Evolutionary conservation across 2,329 filamentous ascomycete species (phyloP), one percentile per base, ranked within the genome.

Genomic region (Metarhizium rileyi): DNA sequence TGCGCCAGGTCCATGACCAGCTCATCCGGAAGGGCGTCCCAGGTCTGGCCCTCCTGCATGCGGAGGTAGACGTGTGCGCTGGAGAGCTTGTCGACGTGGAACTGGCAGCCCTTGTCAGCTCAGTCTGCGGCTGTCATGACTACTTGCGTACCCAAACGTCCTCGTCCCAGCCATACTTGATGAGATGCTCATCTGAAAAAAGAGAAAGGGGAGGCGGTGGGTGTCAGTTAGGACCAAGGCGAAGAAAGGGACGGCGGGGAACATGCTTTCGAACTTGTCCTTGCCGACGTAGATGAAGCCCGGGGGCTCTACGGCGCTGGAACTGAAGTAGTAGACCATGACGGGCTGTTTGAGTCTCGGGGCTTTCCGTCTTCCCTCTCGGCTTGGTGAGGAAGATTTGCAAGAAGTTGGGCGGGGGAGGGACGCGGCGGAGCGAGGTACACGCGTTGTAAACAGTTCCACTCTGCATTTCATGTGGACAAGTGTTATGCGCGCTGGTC

Each of bases 241-340:
- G 30, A 14, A 33, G 30, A 5, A 5, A 5, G 10, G 5, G 30
- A 14, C 9, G 30, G 1, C 5, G 35, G 35, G 18, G 16, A 5
- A 38, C 84, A 63, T 76, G 96, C 93, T 98, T 75, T 98, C 93
- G 60, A 93, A 90, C 72, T 98, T 98, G 75, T 98, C 93, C 70
- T 97, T 98, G 68, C 93, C 93, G 52, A 96, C 89, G 66, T 98
- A 98, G 63, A 98, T 83, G 65, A 85, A 90, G 40, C 89, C 91
- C 28, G 89, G 66, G 2, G 93, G 91, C 12, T 83, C 77, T 36
- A 95, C 88, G 40, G 83, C 81, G 53, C 80, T 91, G 25, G 91
- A 97, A 1, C 83, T 93, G 67, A 93, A 97, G 69, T 97, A 97
- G 72, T 87, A 95, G 44, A 98, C 93, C 93, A 98, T 94, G 7